Base-by-base conservation (phyloP, 441 rosid genomes). In the Mallotus japonicus region DNA sequence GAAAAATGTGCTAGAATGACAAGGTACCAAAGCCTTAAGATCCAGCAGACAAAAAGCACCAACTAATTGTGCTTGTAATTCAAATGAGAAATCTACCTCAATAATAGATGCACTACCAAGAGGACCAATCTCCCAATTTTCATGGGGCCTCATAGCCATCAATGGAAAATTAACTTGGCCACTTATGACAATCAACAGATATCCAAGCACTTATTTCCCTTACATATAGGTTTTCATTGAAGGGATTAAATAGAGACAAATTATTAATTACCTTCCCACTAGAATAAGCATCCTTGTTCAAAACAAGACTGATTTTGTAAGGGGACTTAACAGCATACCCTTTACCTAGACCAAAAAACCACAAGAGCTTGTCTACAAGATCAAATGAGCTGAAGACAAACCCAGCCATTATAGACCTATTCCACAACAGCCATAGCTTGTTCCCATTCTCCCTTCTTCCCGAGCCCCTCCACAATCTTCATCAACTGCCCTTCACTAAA, bases 401-500 rank as follows among this genome's bases (percentile, higher is more conserved):
- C 96, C 96, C 77, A 79, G 20, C 83, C 79, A 84, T 71, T 82
- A 71, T 94, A 90, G 6, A 87, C 88, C 97, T 97, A 94, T 60
- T 79, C 85, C 75, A 94, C 94, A 74, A 90, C 87, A 28, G 89
- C 83, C 76, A 83, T 76, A 3, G 94, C 96, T 80, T 90, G 95
- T 85, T 85, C 88, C 95, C 97, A 90, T 77, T 85, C 80, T 40
- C 82, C 80, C 8, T 73, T 85, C 17, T 80, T 69, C 24, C 97
- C 90, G 28, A 94, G 89, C 56, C 85, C 82, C 68, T 83, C 85
- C 75, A 94, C 82, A 83, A 90, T 84, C 86, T 81, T 90, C 77
- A 94, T 91, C 89, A 94, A 67, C 78, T 92, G 99, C 69, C 86
- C 83, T 85, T 94, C 97, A 58, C 75, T 84, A 75, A 92, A 94